phyloP scores from a whole-genome alignment of 495 filamentous ascomycete species.

The Penicillium coprophilum region DNA sequence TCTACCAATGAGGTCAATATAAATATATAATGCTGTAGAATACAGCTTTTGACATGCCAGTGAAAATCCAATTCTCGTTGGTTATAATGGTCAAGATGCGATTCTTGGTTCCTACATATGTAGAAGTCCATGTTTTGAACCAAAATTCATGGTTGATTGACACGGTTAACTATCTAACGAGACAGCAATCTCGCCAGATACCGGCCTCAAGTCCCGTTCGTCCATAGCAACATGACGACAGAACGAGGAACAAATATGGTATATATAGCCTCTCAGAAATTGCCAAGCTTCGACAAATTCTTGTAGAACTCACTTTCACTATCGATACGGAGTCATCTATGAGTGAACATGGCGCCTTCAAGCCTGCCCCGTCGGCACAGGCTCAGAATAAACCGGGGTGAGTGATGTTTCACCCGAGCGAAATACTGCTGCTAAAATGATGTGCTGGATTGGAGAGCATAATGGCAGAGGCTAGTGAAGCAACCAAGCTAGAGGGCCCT shows the following conservation, averaged over 20 bases:
- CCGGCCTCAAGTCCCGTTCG: conserved; percentile 8
- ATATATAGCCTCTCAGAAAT: neutral
- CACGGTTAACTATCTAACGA: neutral
- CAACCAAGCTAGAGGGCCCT: conserved; percentile 29
- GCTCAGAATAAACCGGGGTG: conserved; percentile 27
- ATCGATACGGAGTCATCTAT: conserved; percentile 26
- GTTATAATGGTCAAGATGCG: neutral
- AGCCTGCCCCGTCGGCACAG: conserved; percentile 22
- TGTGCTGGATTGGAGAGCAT: conserved; percentile 23
- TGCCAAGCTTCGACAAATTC: neutral
- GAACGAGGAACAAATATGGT: conserved; percentile 9
- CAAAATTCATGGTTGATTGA: neutral
- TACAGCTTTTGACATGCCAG: neutral
- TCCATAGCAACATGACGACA: conserved; percentile 24
- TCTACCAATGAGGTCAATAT: neutral
- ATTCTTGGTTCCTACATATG: neutral
- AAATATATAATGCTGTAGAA: neutral
- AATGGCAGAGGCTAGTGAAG: conserved; percentile 23
- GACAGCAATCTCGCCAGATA: neutral
- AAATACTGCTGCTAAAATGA: neutral
- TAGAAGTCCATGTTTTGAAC: neutral
- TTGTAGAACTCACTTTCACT: neutral
- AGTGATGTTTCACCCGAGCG: neutral
- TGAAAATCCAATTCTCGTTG: neutral
- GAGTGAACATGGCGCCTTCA: conserved; percentile 25